Evolutionary conservation across 768 basidiomycete species (phyloP), one percentile per base, ranked within the genome.

Genomic region (Auriscalpium microsporum): DNA sequence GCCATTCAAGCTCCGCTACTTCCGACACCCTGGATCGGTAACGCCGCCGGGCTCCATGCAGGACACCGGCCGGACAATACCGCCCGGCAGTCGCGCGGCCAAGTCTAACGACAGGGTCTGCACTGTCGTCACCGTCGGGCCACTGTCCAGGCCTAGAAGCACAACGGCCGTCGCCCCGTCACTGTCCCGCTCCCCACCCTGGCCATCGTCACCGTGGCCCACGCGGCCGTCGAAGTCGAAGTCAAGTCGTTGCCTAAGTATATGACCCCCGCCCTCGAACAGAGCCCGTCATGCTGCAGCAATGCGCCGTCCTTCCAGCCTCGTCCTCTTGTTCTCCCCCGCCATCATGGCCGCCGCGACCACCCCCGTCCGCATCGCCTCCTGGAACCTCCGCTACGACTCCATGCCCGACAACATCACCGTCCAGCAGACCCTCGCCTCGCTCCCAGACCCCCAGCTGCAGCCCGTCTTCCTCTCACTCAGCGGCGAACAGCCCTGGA

Each of bases 371-470:
- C 58, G 61, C 10, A 4, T 79, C 45, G 72, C 72, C 10, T 73
- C 78, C 0, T 81, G 75, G 65, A 82, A 82, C 65, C 63, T 82
- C 37, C 78, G 81, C 16, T 81, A 72, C 60, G 80, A 82, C 66
- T 74, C 73, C 16, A 67, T 69, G 60, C 78, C 78, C n/a, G 71
- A 81, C 66, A 71, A 66, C 50, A 75, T 79, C 38, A 71, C 76
- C 10, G 75, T 81, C n/a, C 67, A 71, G 55, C 66, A 78, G 57
- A 73, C 78, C 2, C 63, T 82, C 16, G 67, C 70, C 2, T 54
- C 65, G 3, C 71, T 81, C 11, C 67, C 69, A 5, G 73, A 80
- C 61, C 77, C 78, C 3, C 67, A 76, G 8, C 52, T 58, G 10
- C 63, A 68, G 36, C 72, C 73, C 17, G 55, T 56, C 2, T 78